Base-by-base conservation (phyloP, 2,329 filamentous ascomycete species). In the Colletotrichum phormii region DNA sequence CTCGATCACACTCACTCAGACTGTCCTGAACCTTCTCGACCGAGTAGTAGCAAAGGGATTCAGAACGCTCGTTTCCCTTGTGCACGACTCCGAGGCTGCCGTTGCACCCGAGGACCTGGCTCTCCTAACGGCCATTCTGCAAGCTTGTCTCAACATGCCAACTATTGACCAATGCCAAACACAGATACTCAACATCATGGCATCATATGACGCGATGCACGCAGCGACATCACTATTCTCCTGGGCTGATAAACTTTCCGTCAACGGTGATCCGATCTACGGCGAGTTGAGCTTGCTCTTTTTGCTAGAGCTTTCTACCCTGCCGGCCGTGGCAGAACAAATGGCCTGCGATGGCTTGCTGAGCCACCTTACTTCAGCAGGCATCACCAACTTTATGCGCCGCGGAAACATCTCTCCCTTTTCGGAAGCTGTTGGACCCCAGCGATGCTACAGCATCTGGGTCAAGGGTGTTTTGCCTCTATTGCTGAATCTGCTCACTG, bases 231-330 rank as follows among this genome's bases (percentile, higher is more conserved):
- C 94, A 42, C 88, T 99, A 5, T 98, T 96, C 82, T 98, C 95
- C 0, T 99, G 97, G 97, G 91, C 96, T 4, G 95, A 98, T 81
- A 91, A 92, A 76, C 88, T 98, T 29, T 89, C 93, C 0, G 88
- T 93, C 46, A 89, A 93, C 69, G 91, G 92, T 33, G 96, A 98
- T 79, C 96, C 97, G 0, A 87, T 98, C 35, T 98, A 98, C 81
- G 97, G 95, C 75, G 95, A 98, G 80, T 89, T 98, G n/a, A 94
- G 94, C 77, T 89, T 98, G 53, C 88, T 95, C 31, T 97, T 98
- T 82, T 88, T 99, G 15, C 90, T 98, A 26, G 94, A 97, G 76
- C 88, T 99, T 13, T 98, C 95, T 1, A 92, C 90, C 15, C 88
- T 98, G 15, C 93, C 94, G 0, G 83, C 90, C 22, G 88, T 98